These are phyloP conservation scores for Agaricus blazei DNA, from an alignment of 768 basidiomycete species.

Conservation along the genomic window DNA sequence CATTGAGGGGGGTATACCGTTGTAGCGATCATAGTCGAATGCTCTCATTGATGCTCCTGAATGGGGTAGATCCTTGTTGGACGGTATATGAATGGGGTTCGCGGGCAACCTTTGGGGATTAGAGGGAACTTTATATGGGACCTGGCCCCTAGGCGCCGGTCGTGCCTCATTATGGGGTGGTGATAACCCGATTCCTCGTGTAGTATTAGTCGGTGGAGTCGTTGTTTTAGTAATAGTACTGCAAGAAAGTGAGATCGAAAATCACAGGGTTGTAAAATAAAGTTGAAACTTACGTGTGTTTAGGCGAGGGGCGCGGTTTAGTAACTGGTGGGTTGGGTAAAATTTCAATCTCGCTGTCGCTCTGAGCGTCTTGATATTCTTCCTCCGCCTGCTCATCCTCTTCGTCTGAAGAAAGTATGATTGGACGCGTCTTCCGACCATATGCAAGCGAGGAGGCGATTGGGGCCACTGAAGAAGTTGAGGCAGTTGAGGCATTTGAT, in stretches of 20 bases:
- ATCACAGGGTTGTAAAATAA: neutral
- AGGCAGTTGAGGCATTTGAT: slow-evolving; percentile 10
- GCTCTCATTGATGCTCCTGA: neutral
- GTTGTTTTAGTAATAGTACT: neutral
- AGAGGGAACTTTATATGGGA: slow-evolving; percentile 11
- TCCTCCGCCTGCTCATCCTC: slow-evolving; percentile 19
- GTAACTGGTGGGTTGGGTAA: slow-evolving; percentile 9
- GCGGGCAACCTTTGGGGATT: slow-evolving; percentile 12
- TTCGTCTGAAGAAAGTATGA: slow-evolving; percentile 34
- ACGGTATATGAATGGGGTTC: slow-evolving; percentile 29
- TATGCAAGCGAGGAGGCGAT: slow-evolving; percentile 1
- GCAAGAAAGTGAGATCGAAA: neutral
- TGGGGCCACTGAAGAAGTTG: slow-evolving; percentile 16
- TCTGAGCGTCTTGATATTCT: slow-evolving; percentile 10
- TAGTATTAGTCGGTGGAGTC: slow-evolving; percentile 1
- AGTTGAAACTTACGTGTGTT: slow-evolving; percentile 1
- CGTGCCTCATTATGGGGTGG: slow-evolving; percentile 2
- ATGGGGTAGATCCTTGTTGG: slow-evolving; percentile 21
- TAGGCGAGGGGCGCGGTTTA: neutral
- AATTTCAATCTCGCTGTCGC: slow-evolving; percentile 11
- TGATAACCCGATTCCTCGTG: neutral
- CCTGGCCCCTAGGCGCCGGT: neutral
- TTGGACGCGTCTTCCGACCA: slow-evolving; percentile 14
- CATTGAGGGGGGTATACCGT: slow-evolving; percentile 10
- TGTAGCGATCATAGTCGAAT: slow-evolving; percentile 12